These are phyloP conservation scores for Mycena olivaceomarginata DNA, from an alignment of 768 basidiomycete genomes.

Conservation along the genomic window DNA sequence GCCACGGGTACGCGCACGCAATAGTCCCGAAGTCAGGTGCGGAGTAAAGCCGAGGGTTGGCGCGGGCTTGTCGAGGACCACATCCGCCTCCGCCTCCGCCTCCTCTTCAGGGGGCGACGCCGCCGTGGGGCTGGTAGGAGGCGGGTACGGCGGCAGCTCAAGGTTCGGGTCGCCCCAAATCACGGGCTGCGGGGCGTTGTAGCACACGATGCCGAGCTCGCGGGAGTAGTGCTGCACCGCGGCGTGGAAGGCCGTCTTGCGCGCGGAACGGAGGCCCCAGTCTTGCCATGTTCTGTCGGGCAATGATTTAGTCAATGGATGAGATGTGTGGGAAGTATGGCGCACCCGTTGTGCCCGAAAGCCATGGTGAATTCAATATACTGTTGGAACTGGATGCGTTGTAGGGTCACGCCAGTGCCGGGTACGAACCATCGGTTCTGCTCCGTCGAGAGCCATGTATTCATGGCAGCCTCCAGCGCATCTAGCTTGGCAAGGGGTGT, in stretches of 20 bases:
- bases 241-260: conserved; percentile 88
- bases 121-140: conserved; percentile 20
- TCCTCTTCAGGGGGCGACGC: conserved; percentile 34
- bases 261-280: conserved; percentile 60
- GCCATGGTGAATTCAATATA: conserved; percentile 82
- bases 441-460: conserved; percentile 86
- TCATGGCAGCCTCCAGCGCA: conserved; percentile 78
- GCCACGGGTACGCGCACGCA: conserved; percentile 32
- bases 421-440: conserved; percentile 89
- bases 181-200: conserved; percentile 78
- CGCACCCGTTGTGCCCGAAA: conserved; percentile 73
- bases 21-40: conserved; percentile 19
- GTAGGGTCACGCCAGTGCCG: conserved; percentile 76
- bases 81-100: conserved; percentile 53
- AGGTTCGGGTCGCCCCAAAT: conserved; percentile 63
- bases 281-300: conserved; percentile 71
- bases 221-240: conserved; percentile 84
- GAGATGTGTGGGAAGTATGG: neutral
- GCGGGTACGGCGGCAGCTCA: conserved; percentile 35
- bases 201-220: conserved; percentile 79
- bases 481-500: conserved; percentile 86
- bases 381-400: conserved; percentile 79
- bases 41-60: conserved; percentile 35
- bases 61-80: conserved; percentile 11
- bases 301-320: conserved; percentile 23